Evolutionary conservation across 805 yeast genomes (phyloP).

Genomic region (Ogataea naganishii): DNA sequence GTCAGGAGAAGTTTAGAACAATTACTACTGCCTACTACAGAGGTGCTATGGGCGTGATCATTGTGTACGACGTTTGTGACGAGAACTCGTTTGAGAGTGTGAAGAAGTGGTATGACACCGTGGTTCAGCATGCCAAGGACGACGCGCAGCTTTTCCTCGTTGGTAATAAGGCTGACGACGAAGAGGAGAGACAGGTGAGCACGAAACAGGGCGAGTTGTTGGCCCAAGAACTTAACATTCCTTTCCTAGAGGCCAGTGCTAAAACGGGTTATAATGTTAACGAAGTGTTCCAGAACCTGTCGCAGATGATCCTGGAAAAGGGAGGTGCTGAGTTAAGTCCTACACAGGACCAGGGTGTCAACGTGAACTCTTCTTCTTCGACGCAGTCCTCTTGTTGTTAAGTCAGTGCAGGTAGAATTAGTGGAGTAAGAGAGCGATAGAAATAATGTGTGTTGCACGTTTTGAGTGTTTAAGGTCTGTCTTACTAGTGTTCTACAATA

Average conservation of each 20-base stretch:
- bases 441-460: neutral
- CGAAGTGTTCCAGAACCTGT: constrained; percentile 83
- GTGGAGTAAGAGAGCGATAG: neutral
- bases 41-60: constrained; percentile 97
- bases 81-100: constrained; percentile 89
- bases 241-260: constrained; percentile 94
- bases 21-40: constrained; percentile 96
- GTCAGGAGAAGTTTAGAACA: constrained; percentile 97
- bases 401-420: constrained; percentile 1
- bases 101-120: constrained; percentile 92
- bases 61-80: constrained; percentile 84
- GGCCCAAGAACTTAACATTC: constrained; percentile 79
- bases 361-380: constrained; percentile 15
- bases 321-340: constrained; percentile 35
- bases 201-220: constrained; percentile 85
- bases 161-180: constrained; percentile 93
- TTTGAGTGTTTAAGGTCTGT: constrained; percentile 1
- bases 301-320: constrained; percentile 78
- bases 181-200: constrained; percentile 76
- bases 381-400: constrained; percentile 21
- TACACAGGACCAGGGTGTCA: constrained; percentile 13
- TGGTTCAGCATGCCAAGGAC: constrained; percentile 92
- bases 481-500: too few relatives aligned
- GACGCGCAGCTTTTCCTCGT: constrained; percentile 91
- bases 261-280: constrained; percentile 89